These are phyloP conservation scores for Tetrahymena borealis DNA, from an alignment of 73 alveolate species.

Conservation along the genomic window DNA sequence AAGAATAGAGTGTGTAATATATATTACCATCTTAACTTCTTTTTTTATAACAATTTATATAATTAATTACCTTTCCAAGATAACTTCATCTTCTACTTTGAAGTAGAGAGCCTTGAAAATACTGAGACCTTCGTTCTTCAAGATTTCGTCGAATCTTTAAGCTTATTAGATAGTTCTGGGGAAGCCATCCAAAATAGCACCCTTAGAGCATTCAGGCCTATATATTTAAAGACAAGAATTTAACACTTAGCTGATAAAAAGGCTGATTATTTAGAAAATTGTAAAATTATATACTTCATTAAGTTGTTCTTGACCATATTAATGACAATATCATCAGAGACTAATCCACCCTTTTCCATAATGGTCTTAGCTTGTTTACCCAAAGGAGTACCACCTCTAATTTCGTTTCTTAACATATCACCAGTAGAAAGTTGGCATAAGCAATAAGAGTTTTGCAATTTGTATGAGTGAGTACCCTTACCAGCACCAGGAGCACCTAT, in stretches of 20 bases:
- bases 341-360: conserved; percentile 76
- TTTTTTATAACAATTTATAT: background rate
- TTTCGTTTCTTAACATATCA: conserved; percentile 73
- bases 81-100: conserved; percentile 51
- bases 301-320: conserved; percentile 40
- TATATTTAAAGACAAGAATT: background rate
- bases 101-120: conserved; percentile 57
- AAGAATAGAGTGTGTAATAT: too few species aligned
- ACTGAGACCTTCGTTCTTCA: conserved; percentile 14
- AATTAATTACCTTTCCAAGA: conserved; percentile 24
- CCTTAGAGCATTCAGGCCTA: conserved; percentile 76
- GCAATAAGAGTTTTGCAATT: conserved; percentile 26
- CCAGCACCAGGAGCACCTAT: conserved; percentile 21
- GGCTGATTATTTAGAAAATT: background rate
- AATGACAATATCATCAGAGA: conserved; percentile 67
- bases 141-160: conserved; percentile 57
- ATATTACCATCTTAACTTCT: too few species aligned
- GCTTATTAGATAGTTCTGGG: conserved; percentile 74
- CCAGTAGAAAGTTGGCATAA: conserved; percentile 72
- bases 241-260: background rate
- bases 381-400: conserved; percentile 63
- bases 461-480: conserved; percentile 39
- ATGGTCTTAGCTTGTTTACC: conserved; percentile 69
- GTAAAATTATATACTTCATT: background rate
- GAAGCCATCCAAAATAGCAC: conserved; percentile 75